A percentile compares a stretch with the other conserved stretches of the same genome.
Conservation (phyloP, 306 rosid genomes). For the Vigna hirtella region DNA sequence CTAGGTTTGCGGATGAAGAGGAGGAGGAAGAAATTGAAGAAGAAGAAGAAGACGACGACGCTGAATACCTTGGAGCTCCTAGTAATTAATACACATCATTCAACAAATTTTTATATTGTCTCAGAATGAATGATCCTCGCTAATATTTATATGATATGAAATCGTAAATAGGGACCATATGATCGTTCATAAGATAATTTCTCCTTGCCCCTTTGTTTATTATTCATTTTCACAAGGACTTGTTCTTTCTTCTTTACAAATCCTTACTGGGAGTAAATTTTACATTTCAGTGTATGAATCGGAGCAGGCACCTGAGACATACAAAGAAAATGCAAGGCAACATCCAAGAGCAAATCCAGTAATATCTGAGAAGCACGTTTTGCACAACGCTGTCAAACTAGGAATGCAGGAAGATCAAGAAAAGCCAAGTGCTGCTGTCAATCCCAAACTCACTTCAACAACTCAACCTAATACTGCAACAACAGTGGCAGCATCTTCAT, state of each 20-base stretch:
- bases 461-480: slow-evolving; percentile 1
- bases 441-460: slow-evolving; percentile 20
- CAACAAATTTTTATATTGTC: neutral
- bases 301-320: slow-evolving; percentile 75
- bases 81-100: slow-evolving; percentile 53
- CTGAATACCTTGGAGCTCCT: slow-evolving; percentile 94
- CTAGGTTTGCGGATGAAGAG: slow-evolving; percentile 52
- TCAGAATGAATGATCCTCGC: neutral
- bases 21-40: neutral
- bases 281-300: slow-evolving; percentile 82
- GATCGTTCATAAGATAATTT: neutral
- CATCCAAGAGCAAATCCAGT: slow-evolving; percentile 76
- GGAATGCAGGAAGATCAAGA: slow-evolving; percentile 41
- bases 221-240: neutral
- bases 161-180: neutral
- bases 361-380: slow-evolving; percentile 66
- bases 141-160: neutral
- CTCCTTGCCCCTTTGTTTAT: neutral
- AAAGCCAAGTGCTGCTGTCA: slow-evolving; percentile 17
- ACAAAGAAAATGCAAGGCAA: slow-evolving; percentile 71
- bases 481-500: neutral
- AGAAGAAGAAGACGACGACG: slow-evolving; percentile 60
- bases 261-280: neutral
- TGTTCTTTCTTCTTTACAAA: neutral
- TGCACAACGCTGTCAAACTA: slow-evolving; percentile 40